Evolutionary conservation across 108 stramenopile species (phyloP).

Genomic region (Pseudonitzschia multistriata): DNA sequence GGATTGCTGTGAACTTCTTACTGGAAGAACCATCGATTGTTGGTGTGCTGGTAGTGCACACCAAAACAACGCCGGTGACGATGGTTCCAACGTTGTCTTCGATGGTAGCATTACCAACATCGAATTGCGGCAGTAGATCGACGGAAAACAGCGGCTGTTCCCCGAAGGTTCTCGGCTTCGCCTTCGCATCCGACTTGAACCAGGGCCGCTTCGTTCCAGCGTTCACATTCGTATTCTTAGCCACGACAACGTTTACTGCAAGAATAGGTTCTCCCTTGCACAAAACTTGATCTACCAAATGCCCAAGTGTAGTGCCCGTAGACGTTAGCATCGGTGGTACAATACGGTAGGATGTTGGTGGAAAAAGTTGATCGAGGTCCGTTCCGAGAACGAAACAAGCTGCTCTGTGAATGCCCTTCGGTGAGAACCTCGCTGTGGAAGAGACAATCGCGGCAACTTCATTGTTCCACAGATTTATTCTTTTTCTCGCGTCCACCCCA

Average conservation of each 20-base stretch:
- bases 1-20: no score
- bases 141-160: slow-evolving; percentile 7
- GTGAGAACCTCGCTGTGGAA: not conserved
- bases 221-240: not conserved
- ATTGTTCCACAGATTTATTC: slow-evolving; percentile 71
- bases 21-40: no score
- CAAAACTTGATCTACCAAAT: not conserved
- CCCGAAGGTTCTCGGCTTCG: not conserved
- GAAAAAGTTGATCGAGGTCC: not conserved
- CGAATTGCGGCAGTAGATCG: slow-evolving; percentile 10
- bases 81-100: not conserved
- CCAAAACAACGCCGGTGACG: not conserved
- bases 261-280: not conserved
- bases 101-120: not conserved
- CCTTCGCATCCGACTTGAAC: not conserved
- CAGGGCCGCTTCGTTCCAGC: not conserved
- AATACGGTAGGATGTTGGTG: not conserved
- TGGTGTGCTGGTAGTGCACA: not conserved
- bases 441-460: not conserved
- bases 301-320: not conserved
- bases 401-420: no score
- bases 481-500: slow-evolving; percentile 55
- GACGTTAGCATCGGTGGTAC: not conserved
- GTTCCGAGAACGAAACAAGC: not conserved
- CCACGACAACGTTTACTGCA: not conserved